phyloP scores from a whole-genome alignment of 2,329 filamentous ascomycete genomes.

The Phaeomoniella chlamydospora region DNA sequence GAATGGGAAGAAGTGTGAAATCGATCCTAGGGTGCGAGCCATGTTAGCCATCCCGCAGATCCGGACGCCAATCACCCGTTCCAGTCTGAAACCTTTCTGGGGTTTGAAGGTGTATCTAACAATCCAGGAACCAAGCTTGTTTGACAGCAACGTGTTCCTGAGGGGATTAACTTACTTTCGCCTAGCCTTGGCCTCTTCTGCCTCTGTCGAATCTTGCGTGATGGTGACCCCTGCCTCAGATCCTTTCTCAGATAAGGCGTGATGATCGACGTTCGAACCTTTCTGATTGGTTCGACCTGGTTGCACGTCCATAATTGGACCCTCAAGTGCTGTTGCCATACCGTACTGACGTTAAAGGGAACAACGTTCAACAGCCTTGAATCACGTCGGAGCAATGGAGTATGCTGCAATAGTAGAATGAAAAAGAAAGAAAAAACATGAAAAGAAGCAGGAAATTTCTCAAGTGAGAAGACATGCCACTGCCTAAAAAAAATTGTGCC shows the following conservation, averaged over 20 bases:
- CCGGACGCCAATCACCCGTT: neutral
- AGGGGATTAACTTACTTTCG: neutral
- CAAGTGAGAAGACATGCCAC: too few relatives aligned
- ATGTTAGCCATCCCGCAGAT: neutral
- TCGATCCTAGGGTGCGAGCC: conserved; percentile 5
- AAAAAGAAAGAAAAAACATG: too few relatives aligned
- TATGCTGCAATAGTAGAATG: too few relatives aligned
- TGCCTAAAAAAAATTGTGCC: too few relatives aligned
- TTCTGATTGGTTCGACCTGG: neutral
- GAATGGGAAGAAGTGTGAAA: conserved; percentile 12
- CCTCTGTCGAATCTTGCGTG: neutral
- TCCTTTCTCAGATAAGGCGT: neutral
- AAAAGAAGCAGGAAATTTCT: too few relatives aligned
- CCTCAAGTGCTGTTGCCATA: neutral
- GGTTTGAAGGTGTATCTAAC: neutral
- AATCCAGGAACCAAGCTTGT: neutral
- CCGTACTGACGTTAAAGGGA: too few relatives aligned
- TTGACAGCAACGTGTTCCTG: neutral
- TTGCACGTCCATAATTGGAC: neutral
- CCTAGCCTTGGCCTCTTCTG: neutral
- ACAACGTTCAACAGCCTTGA: too few relatives aligned
- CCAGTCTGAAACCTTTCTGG: neutral
- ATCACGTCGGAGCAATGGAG: too few relatives aligned
- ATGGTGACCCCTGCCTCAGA: neutral
- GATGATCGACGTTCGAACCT: neutral